Base-by-base conservation (phyloP, 176 grass and related monocot genomes). In the Miscanthus lutarioriparius region DNA sequence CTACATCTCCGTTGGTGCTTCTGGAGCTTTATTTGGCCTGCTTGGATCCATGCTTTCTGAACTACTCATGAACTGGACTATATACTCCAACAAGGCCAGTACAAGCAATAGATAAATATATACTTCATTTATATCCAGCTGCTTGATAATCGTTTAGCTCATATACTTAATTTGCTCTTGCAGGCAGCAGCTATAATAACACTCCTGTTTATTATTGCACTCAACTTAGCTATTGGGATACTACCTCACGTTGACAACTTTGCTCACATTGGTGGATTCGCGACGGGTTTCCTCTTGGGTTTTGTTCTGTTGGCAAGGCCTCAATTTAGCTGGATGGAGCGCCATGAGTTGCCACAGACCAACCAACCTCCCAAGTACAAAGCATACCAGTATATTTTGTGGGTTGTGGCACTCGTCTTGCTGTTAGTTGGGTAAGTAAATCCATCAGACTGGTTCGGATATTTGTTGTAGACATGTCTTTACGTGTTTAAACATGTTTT, bases 41-140 rank as follows among this genome's bases (percentile, higher is more conserved):
- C 89, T 99, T 45, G 97, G 97, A 56, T 92, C 97, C 45, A 96
- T 99, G 97, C 96, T 99, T 85, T 99, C 97, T 84, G 97, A 99
- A 49, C 93, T 99, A 23, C 74, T 99, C 53, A 99, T 91, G 89
- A 99, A 96, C 84, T 99, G 97, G 97, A 90, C 91, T 13, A 96
- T 94, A 71, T 99, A 99, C 71, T 96, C 97, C 37, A 99, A 99
- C 81, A 94, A 88, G 89, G 97, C 94, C n/a, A 41, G 59, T 14
- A 68, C 61, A 27, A 35, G 6, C 32, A 5, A 63, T 4, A 43
- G 32, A 54, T 10, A 22, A 35, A 13, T 48, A 61, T 58, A 8
- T 0, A 65, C 4, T 79, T 58, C 44, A 10, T 28, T 36, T 77
- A 8, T 71, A 73, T 78, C 1, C 54, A 76, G 75, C 61, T 81